Evolutionary conservation across 1,139 yeast genomes (phyloP), one percentile per base, ranked within the genome.

Genomic region (Lodderomyces oxycetoniae): DNA sequence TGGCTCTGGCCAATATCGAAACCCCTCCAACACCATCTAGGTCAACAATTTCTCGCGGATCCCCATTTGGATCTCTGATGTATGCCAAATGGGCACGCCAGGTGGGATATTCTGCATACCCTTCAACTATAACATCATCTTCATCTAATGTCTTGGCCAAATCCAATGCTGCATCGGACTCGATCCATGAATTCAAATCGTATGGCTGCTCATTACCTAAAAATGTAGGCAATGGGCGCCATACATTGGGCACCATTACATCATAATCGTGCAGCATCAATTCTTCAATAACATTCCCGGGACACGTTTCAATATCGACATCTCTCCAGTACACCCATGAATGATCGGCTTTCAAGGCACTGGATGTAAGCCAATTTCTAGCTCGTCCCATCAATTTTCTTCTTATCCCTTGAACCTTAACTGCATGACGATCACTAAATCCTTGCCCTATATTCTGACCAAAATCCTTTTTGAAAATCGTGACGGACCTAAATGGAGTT

Each of bases 301-400:
- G 94, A 48, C 86, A 78, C 17, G 86, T 73, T 49, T 85, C 95
- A 36, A 87, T 80, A 54, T 87, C 96, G 3, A 79, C 95, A 55
- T 87, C 96, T 58, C 95, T 71, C 96, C 96, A 87, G 53, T 85
- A 83, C 9, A 87, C 95, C 95, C 95, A 87, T 2, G 93, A 80
- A 57, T 87, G 96, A 50, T 85, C 81, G 1, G 95, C 88, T 49
- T 79, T 74, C 42, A 87, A 62, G 1, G 95, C 88, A 29, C 77
- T 73, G 2, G 86, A 71, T 3, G 89, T 74, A 34, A 87, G 63
- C 93, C 94, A 87, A 56, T 87, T 87, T 55, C 96, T 70, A 3
- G 95, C 95, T 39, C 93, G 67, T 2, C 94, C 95, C 95, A 87
- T 85, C 42, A 85, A 61, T 53, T 84, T 86, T 42, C 96, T 67